These are phyloP conservation scores for Pneumocystis wakefieldiae DNA, from an alignment of 1,139 yeast species.

Conservation along the genomic window DNA sequence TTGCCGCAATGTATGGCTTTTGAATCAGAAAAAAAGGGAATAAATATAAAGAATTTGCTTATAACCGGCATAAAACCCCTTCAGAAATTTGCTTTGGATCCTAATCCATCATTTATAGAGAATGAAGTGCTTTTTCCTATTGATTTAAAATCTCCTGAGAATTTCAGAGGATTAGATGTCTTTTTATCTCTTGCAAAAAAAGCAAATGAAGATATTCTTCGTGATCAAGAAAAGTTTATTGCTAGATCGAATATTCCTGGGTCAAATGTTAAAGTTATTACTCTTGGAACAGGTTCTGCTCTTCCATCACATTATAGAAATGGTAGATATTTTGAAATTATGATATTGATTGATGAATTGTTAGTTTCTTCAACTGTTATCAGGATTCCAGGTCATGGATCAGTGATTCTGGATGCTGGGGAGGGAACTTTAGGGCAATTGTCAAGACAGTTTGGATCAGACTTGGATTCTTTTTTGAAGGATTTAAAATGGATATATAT, in stretches of 20 bases:
- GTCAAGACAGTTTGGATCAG: constrained; percentile 44
- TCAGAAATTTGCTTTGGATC: neutral
- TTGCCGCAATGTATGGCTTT: neutral
- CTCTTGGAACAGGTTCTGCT: constrained; percentile 91
- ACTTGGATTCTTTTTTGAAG: constrained; percentile 29
- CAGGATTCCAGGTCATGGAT: constrained; percentile 1
- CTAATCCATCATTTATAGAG: neutral
- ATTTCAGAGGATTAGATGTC: neutral
- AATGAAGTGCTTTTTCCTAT: neutral
- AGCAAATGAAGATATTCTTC: neutral
- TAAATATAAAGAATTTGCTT: neutral
- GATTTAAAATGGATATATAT: constrained; percentile 56
- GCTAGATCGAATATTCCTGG: constrained; percentile 3
- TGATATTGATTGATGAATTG: neutral
- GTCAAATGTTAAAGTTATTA: constrained; percentile 46
- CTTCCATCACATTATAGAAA: constrained; percentile 74
- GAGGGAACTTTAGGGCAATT: constrained; percentile 77
- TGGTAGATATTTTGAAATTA: constrained; percentile 8
- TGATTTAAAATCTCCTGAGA: neutral
- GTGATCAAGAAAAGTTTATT: neutral
- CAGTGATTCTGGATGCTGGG: constrained; percentile 69
- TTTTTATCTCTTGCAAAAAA: constrained; percentile 1
- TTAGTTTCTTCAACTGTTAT: constrained; percentile 9
- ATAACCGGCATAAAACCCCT: neutral
- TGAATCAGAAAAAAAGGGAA: neutral